A percentile compares a stretch with the other conserved stretches of the same genome.
Evolutionary conservation across 257 asterid genomes (phyloP).

Genomic region (Przewalskia tangutica): DNA sequence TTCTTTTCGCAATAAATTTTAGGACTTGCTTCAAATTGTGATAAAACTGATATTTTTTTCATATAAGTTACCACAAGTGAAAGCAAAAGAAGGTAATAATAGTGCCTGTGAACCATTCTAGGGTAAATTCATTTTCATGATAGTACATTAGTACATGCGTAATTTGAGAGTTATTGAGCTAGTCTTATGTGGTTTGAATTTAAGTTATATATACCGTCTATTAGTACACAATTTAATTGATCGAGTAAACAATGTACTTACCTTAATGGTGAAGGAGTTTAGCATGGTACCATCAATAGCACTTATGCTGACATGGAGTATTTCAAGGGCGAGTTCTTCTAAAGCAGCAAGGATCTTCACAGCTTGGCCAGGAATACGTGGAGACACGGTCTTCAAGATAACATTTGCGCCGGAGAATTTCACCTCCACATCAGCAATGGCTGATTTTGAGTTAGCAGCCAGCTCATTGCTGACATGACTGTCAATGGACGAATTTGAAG

Average conservation of each 20-base stretch:
- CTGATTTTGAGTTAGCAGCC: constrained; percentile 68
- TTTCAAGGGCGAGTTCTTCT: constrained; percentile 62
- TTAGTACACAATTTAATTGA: neutral
- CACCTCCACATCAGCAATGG: constrained; percentile 82
- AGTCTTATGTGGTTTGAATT: neutral
- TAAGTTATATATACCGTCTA: neutral
- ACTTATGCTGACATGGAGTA: constrained; percentile 62
- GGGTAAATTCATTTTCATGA: neutral
- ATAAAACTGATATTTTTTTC: neutral
- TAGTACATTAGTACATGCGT: neutral
- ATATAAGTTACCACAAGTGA: neutral
- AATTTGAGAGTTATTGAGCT: neutral
- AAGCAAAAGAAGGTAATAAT: too few relatives aligned
- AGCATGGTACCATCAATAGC: constrained; percentile 56
- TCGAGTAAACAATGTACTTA: neutral
- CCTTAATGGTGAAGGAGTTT: constrained; percentile 91
- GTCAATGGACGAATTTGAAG: constrained; percentile 38
- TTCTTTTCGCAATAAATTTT: neutral
- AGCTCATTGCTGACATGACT: constrained; percentile 57
- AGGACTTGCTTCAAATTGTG: neutral
- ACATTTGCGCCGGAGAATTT: constrained; percentile 73
- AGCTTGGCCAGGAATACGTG: constrained; percentile 61
- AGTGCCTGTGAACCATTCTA: too few relatives aligned
- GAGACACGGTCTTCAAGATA: constrained; percentile 54
- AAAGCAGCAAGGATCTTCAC: constrained; percentile 50